Percentiles rank a stretch among this genome's conserved stretches.
phyloP scores from a whole-genome alignment of 495 filamentous ascomycete species.

The Xylona heveae region DNA sequence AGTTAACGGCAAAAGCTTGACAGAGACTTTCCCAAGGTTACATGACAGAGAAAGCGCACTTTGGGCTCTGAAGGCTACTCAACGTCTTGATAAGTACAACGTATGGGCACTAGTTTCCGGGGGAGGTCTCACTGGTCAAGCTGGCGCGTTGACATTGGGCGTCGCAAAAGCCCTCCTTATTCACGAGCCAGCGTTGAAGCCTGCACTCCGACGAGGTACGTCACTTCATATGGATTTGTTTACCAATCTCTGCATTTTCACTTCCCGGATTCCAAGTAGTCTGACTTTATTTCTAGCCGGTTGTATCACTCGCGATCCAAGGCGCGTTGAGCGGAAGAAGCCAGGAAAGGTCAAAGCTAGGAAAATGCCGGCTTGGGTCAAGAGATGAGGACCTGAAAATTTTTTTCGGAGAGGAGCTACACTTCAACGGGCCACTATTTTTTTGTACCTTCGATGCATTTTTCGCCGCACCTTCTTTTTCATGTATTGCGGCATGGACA shows the following conservation, averaged over 20 bases:
- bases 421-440: no score
- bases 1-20: constrained; percentile 69
- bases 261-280: constrained; percentile 9
- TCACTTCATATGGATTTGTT: constrained; percentile 10
- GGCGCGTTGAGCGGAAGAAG: constrained; percentile 96
- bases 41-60: constrained; percentile 90
- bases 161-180: constrained; percentile 70
- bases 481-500: no score
- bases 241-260: constrained; percentile 5
- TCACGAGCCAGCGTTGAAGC: constrained; percentile 81
- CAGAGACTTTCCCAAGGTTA: constrained; percentile 58
- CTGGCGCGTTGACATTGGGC: constrained; percentile 86
- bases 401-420: no score
- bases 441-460: no score
- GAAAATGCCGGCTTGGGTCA: constrained; percentile 98
- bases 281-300: constrained; percentile 42
- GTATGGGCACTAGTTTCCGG: constrained; percentile 69
- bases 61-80: constrained; percentile 68
- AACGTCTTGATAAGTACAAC: constrained; percentile 90
- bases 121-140: constrained; percentile 85
- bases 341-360: constrained; percentile 83
- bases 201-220: constrained; percentile 72
- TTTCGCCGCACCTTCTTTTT: no score
- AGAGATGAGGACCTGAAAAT: constrained; percentile 26
- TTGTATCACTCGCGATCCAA: constrained; percentile 74